Conservation (phyloP, 2,329 filamentous ascomycete genomes). For the Neofusicoccum sp. region DNA sequence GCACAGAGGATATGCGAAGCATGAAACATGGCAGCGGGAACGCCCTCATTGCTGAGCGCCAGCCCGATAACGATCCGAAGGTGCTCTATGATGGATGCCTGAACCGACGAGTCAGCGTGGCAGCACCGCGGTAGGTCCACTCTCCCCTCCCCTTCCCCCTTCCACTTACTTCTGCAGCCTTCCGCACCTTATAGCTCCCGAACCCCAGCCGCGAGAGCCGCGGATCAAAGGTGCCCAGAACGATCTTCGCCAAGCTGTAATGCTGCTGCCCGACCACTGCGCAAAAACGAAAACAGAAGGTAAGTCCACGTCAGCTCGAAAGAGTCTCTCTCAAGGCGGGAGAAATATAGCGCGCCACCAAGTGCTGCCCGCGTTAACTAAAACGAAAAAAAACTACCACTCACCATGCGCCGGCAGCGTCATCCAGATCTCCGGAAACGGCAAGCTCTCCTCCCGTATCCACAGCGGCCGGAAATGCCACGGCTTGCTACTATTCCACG, state of each 20-base stretch:
- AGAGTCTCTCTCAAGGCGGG: too few relatives aligned
- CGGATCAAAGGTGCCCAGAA: slow-evolving; percentile 10
- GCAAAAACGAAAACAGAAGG: not conserved
- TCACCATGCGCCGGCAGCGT: slow-evolving; percentile 9
- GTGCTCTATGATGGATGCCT: slow-evolving; percentile 5
- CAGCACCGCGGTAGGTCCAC: too few relatives aligned
- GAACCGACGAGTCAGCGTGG: not conserved
- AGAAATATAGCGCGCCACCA: too few relatives aligned
- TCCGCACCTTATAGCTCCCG: slow-evolving; percentile 5
- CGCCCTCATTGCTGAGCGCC: slow-evolving; percentile 3
- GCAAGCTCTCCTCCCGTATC: slow-evolving; percentile 1
- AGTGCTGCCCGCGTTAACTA: too few relatives aligned
- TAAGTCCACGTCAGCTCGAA: too few relatives aligned
- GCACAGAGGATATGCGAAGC: slow-evolving; percentile 15
- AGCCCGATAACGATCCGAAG: slow-evolving; percentile 6
- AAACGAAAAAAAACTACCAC: not conserved
- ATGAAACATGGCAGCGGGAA: slow-evolving; percentile 9
- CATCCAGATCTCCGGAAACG: slow-evolving; percentile 17
- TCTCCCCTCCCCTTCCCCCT: not conserved
- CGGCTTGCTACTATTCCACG: slow-evolving; percentile 33
- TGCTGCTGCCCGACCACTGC: slow-evolving; percentile 14
- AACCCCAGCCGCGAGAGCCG: slow-evolving; percentile 7
- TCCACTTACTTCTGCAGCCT: slow-evolving; percentile 2
- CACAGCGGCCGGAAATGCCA: slow-evolving; percentile 29
- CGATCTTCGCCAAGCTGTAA: slow-evolving; percentile 11